Evolutionary conservation across 352 stramenopile genomes (phyloP).

Genomic region (Pythium scleroteichum): DNA sequence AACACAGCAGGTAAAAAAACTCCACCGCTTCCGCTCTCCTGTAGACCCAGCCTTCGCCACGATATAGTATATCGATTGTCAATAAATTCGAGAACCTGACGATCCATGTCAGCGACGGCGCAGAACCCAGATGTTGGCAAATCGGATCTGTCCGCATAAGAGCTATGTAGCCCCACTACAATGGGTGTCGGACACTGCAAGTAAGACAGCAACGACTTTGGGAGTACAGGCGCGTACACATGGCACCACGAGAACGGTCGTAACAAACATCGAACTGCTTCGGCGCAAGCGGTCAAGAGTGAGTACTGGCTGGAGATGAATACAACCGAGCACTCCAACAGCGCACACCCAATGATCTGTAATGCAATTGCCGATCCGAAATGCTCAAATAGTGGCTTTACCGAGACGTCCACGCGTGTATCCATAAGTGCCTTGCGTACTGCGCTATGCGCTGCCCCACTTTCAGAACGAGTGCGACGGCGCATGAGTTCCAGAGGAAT

Average conservation of each 20-base stretch:
- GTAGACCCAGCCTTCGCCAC: conserved; percentile 62
- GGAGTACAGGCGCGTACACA: conserved; percentile 86
- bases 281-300: conserved; percentile 76
- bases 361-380: conserved; percentile 69
- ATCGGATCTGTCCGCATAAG: conserved; percentile 56
- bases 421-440: conserved; percentile 38
- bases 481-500: conserved; percentile 34
- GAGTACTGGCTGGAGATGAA: conserved; percentile 84
- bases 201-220: conserved; percentile 83
- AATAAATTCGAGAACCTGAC: conserved; percentile 70
- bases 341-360: conserved; percentile 76
- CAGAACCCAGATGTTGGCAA: conserved; percentile 72
- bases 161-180: conserved; percentile 82
- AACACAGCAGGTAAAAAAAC: conserved; percentile 51
- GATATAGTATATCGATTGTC: conserved; percentile 44
- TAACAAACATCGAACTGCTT: conserved; percentile 83
- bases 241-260: conserved; percentile 90
- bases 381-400: conserved; percentile 65
- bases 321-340: conserved; percentile 88
- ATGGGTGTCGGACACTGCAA: conserved; percentile 91
- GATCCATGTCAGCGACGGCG: conserved; percentile 73
- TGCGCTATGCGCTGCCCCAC: conserved; percentile 41
- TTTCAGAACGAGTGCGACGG: conserved; percentile 39
- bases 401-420: conserved; percentile 62
- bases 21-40: conserved; percentile 23